These are phyloP conservation scores for Paraurostyla sp. DNA, from an alignment of 73 alveolate genomes.

Conservation along the genomic window DNA sequence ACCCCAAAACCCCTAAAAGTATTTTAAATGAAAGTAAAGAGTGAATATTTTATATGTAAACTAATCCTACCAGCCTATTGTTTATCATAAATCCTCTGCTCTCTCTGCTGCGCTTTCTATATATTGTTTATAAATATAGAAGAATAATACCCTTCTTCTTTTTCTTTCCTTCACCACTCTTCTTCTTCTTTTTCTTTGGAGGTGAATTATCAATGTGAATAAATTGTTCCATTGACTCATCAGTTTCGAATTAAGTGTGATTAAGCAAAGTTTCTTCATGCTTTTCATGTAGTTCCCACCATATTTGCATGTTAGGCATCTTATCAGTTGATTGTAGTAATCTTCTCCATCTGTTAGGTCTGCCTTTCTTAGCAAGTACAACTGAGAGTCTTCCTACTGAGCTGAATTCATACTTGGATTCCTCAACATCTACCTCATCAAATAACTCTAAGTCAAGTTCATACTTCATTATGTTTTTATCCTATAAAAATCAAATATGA, in stretches of 20 bases:
- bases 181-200: neutral
- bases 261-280: slow-evolving; percentile 51
- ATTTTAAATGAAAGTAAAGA: no score
- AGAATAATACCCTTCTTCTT: no score
- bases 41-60: no score
- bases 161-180: slow-evolving; percentile 18
- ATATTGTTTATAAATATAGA: no score
- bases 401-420: slow-evolving; percentile 42
- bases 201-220: slow-evolving; percentile 45
- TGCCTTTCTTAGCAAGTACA: slow-evolving; percentile 51
- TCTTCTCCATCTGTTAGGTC: slow-evolving; percentile 74
- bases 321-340: slow-evolving; percentile 51
- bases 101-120: no score
- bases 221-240: slow-evolving; percentile 53
- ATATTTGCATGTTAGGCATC: slow-evolving; percentile 67
- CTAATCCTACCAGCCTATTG: neutral
- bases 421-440: slow-evolving; percentile 43
- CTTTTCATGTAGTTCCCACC: slow-evolving; percentile 73
- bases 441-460: slow-evolving; percentile 40
- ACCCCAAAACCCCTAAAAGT: no score
- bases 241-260: slow-evolving; percentile 66
- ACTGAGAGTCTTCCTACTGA: slow-evolving; percentile 69
- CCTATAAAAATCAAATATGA: neutral
- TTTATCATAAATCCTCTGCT: no score
- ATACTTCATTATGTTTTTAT: slow-evolving; percentile 28